Evolutionary conservation across 2,329 filamentous ascomycete genomes (phyloP).

Genomic region (Graphilbum ipis-grandicollis): DNA sequence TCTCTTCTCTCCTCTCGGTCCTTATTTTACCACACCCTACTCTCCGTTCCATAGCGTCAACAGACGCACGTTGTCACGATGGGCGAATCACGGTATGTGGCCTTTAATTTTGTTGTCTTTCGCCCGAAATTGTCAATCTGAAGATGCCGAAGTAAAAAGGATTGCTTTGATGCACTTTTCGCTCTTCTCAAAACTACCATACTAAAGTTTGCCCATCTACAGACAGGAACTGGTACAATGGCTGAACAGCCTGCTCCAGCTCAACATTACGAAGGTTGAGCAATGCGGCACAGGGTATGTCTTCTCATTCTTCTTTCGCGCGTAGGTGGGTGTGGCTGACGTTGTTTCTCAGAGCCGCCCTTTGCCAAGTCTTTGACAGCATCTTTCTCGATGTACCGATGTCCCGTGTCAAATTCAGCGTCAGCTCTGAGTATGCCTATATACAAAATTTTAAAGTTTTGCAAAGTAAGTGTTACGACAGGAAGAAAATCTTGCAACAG

Average conservation of each 20-base stretch:
- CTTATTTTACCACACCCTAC: background rate
- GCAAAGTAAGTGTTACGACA: constrained; percentile 54
- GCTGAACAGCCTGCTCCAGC: constrained; percentile 93
- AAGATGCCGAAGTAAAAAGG: background rate
- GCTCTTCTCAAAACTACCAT: too few species aligned
- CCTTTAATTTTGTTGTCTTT: background rate
- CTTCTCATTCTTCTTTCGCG: background rate
- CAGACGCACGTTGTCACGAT: constrained; percentile 3
- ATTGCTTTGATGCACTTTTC: too few species aligned
- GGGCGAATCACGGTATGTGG: constrained; percentile 10
- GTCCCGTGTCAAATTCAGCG: constrained; percentile 94
- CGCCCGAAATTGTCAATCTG: background rate
- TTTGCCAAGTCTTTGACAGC: constrained; percentile 96
- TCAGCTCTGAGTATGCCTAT: constrained; percentile 92
- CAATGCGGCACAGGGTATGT: constrained; percentile 17
- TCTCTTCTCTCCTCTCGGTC: background rate
- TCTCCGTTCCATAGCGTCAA: background rate
- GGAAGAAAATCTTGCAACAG: background rate
- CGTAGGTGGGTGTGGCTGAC: background rate
- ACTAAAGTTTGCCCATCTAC: constrained; percentile 5
- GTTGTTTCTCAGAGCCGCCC: constrained; percentile 49
- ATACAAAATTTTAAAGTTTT: constrained; percentile 97
- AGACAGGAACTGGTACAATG: constrained; percentile 95
- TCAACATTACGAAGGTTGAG: constrained; percentile 97
- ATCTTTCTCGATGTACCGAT: constrained; percentile 94